These are phyloP conservation scores for Trichosporon sp. DNA, from an alignment of 1,284 basidiomycete genomes.

Conservation along the genomic window DNA sequence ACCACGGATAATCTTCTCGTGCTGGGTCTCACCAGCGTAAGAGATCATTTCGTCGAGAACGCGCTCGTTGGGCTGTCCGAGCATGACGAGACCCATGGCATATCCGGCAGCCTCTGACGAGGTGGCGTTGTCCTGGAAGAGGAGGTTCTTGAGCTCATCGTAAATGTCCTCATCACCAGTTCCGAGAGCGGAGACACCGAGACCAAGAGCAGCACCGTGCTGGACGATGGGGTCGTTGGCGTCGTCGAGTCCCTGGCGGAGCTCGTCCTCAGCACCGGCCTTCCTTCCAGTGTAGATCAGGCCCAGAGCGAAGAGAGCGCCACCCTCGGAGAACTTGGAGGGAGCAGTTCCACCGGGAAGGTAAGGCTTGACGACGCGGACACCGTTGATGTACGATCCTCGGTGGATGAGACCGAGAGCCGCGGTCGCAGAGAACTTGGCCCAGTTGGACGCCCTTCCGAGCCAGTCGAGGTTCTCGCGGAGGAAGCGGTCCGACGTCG, in stretches of 20 bases:
- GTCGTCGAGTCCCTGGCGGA: conserved; percentile 67
- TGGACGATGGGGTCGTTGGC: conserved; percentile 76
- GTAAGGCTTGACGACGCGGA: conserved; percentile 90
- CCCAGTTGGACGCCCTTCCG: conserved; percentile 90
- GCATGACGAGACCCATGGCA: conserved; percentile 94
- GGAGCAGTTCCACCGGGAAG: conserved; percentile 70
- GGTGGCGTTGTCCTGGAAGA: conserved; percentile 90
- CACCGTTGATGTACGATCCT: conserved; percentile 88
- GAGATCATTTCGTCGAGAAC: conserved; percentile 88
- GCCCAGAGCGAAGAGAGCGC: conserved; percentile 89
- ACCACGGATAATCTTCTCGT: conserved; percentile 96
- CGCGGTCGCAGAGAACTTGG: conserved; percentile 93
- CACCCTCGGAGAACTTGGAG: conserved; percentile 83
- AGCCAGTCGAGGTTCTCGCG: conserved; percentile 95
- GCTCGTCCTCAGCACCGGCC: conserved; percentile 69
- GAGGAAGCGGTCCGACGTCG: conserved; percentile 87
- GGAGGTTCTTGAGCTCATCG: conserved; percentile 80
- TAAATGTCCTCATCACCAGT: conserved; percentile 84
- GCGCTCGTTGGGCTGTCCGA: conserved; percentile 78
- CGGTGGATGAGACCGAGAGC: conserved; percentile 95
- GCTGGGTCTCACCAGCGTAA: conserved; percentile 92
- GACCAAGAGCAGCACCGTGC: conserved; percentile 90
- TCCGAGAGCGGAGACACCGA: conserved; percentile 90
- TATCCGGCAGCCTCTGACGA: conserved; percentile 92
- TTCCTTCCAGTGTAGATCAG: conserved; percentile 76